Conservation (phyloP, 257 asterid genomes). For the Solanum bulbocastanum region DNA sequence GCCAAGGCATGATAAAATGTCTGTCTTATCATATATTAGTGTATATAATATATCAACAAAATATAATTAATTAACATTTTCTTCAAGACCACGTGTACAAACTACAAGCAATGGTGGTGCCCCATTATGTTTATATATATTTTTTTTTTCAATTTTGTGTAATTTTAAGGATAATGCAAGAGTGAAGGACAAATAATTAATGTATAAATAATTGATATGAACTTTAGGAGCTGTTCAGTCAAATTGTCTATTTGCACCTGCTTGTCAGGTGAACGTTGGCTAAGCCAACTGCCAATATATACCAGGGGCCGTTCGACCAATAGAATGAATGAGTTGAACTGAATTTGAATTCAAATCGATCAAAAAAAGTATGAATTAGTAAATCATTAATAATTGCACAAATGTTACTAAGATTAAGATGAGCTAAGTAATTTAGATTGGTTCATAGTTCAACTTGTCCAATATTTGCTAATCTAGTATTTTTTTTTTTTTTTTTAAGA, state of each 20-base stretch:
- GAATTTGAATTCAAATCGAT: neutral
- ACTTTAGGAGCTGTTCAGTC: neutral
- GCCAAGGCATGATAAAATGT: constrained; percentile 8
- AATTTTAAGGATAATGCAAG: neutral
- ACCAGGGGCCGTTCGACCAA: constrained; percentile 8
- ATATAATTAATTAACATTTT: neutral
- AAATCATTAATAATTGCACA: neutral
- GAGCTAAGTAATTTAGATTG: neutral
- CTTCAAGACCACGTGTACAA: neutral
- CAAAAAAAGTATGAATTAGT: neutral
- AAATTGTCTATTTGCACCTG: neutral
- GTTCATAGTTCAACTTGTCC: too few species aligned
- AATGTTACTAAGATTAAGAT: neutral
- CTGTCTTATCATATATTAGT: neutral
- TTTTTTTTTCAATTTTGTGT: neutral
- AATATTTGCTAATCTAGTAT: too few species aligned
- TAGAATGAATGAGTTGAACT: neutral
- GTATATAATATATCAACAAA: neutral
- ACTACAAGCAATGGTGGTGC: neutral
- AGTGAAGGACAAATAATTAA: neutral
- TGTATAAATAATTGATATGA: neutral
- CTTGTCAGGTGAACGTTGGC: neutral
- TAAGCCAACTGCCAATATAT: neutral
- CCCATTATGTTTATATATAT: neutral
- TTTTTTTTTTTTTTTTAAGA: too few species aligned